A percentile compares a stretch with the other conserved stretches of the same genome.
Conservation (phyloP, 1,284 basidiomycete genomes). For the Mrakiaceae sp. region DNA sequence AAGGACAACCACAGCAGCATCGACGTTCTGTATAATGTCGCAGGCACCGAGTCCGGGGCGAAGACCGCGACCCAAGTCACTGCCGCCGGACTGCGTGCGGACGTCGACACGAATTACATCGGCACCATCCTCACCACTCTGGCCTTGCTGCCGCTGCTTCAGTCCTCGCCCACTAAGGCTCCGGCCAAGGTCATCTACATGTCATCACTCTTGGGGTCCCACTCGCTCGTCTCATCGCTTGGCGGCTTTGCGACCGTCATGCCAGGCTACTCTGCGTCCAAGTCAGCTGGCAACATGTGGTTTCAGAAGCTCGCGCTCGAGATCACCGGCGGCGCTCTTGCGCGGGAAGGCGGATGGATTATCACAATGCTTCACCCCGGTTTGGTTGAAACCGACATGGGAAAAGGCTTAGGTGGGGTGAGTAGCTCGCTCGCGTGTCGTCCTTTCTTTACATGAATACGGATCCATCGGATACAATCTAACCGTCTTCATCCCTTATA, state of each 20-base stretch:
- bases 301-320: neutral
- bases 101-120: neutral
- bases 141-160: neutral
- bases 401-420: neutral
- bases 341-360: neutral
- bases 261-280: neutral
- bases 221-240: neutral
- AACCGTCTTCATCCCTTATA: neutral
- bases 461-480: neutral
- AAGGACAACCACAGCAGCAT: neutral
- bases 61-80: neutral
- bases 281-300: neutral
- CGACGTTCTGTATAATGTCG: neutral
- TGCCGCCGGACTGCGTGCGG: neutral
- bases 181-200: neutral
- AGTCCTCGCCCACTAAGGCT: neutral
- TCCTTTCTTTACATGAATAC: neutral
- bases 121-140: neutral
- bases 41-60: neutral
- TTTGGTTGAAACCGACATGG: neutral
- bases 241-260: neutral
- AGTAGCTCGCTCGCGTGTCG: neutral
- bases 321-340: neutral
- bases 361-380: neutral
- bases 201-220: neutral